A percentile compares a stretch with the other conserved stretches of the same genome.
phyloP scores from a whole-genome alignment of 1,284 basidiomycete species.

The Moesziomyces aphidis region DNA sequence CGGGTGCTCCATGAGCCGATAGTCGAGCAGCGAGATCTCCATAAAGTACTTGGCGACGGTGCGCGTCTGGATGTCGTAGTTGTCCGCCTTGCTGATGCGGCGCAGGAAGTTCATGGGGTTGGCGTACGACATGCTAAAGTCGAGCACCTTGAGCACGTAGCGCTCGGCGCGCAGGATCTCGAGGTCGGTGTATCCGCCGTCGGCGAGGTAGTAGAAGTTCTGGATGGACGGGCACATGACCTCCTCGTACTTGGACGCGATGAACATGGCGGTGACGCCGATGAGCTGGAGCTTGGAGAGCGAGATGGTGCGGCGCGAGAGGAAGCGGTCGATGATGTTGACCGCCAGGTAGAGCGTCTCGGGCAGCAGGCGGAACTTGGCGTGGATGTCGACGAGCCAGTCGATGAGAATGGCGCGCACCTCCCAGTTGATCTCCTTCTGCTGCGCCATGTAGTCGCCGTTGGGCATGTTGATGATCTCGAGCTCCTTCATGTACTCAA shows the following conservation, averaged over 20 bases:
- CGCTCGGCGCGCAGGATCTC: conserved; percentile 77
- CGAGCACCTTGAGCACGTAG: conserved; percentile 89
- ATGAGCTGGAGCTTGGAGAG: conserved; percentile 94
- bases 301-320: conserved; percentile 88
- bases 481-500: conserved; percentile 85
- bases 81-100: conserved; percentile 70
- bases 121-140: conserved; percentile 91
- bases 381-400: conserved; percentile 97
- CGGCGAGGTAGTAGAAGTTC: conserved; percentile 77
- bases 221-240: conserved; percentile 88
- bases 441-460: conserved; percentile 63
- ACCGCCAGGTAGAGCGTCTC: conserved; percentile 95
- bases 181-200: conserved; percentile 64
- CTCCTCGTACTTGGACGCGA: conserved; percentile 96
- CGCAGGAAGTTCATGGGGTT: conserved; percentile 94
- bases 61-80: conserved; percentile 81
- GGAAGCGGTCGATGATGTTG: conserved; percentile 97
- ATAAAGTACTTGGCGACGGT: conserved; percentile 84
- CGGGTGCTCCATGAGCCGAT: conserved; percentile 81
- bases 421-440: conserved; percentile 65
- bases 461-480: conserved; percentile 71
- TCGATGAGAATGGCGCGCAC: conserved; percentile 88
- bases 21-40: conserved; percentile 90
- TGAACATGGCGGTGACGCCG: conserved; percentile 91
- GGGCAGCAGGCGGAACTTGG: conserved; percentile 90